These are phyloP conservation scores for Podospora pseudoanserina DNA, from an alignment of 495 filamentous ascomycete species.

Conservation along the genomic window DNA sequence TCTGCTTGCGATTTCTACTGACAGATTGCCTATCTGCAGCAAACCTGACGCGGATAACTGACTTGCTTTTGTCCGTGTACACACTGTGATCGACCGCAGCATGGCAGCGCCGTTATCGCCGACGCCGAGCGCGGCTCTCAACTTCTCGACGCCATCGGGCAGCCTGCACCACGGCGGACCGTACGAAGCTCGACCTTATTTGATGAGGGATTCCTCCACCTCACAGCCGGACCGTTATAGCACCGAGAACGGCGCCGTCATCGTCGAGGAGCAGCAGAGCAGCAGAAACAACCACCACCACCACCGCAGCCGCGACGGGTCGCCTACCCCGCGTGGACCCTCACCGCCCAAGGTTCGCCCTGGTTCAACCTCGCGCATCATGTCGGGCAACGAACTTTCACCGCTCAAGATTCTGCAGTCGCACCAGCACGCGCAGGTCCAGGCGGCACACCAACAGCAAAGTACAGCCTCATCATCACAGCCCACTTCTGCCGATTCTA, in stretches of 20 bases:
- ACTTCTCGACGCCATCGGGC: slow-evolving; percentile 34
- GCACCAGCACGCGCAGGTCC: slow-evolving; percentile 24
- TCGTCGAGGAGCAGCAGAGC: neutral
- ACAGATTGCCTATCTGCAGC: neutral
- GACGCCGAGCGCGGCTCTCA: slow-evolving; percentile 35
- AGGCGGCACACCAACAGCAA: slow-evolving; percentile 11
- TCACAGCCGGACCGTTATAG: slow-evolving; percentile 18
- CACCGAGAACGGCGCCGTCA: slow-evolving; percentile 19
- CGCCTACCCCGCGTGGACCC: slow-evolving; percentile 18
- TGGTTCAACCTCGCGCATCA: slow-evolving; percentile 37
- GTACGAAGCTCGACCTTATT: slow-evolving; percentile 26
- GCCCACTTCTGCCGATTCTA: neutral
- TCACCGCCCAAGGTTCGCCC: slow-evolving; percentile 41
- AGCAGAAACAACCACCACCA: slow-evolving; percentile 9
- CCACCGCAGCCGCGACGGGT: neutral
- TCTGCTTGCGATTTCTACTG: neutral
- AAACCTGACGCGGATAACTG: neutral
- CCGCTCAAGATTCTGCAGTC: slow-evolving; percentile 48
- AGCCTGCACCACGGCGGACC: slow-evolving; percentile 26
- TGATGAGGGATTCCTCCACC: slow-evolving; percentile 5
- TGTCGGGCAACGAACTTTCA: slow-evolving; percentile 47
- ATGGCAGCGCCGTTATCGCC: slow-evolving; percentile 41
- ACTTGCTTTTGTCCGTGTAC: neutral
- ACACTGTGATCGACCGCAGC: slow-evolving; percentile 7
- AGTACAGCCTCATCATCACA: slow-evolving; percentile 9